These are phyloP conservation scores for Claviceps fusiformis DNA, from an alignment of 2,329 filamentous ascomycete species.

Conservation along the genomic window DNA sequence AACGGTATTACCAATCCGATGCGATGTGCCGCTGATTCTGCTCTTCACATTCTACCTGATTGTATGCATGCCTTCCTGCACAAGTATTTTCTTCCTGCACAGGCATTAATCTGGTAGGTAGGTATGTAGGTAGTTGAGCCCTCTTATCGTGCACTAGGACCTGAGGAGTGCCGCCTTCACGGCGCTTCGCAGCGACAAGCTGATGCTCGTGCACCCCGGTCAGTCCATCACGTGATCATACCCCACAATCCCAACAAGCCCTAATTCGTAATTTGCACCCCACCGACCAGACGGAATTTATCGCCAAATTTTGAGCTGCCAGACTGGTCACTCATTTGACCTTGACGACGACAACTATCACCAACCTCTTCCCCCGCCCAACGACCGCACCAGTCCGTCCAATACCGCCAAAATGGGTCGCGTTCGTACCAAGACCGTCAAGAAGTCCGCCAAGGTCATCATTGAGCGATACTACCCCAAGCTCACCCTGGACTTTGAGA, in stretches of 20 bases:
- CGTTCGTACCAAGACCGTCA: constrained; percentile 57
- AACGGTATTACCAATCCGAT: neutral
- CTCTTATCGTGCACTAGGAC: neutral
- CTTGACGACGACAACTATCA: neutral
- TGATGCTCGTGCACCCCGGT: neutral
- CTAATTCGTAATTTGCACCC: constrained; percentile 14
- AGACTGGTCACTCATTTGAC: constrained; percentile 9
- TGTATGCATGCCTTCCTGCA: neutral
- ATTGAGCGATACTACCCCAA: constrained; percentile 98
- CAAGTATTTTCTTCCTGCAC: neutral
- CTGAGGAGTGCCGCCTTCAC: neutral
- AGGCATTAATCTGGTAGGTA: neutral
- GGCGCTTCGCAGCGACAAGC: neutral
- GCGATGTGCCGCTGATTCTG: neutral
- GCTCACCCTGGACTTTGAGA: constrained; percentile 99
- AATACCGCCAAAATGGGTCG: constrained; percentile 54
- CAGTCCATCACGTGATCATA: constrained; percentile 13
- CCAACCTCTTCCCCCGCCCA: constrained; percentile 19
- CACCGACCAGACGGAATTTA: constrained; percentile 13
- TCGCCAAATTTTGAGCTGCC: constrained; percentile 15
- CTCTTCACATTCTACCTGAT: neutral
- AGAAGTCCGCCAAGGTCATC: constrained; percentile 93
- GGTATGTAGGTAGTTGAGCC: neutral
- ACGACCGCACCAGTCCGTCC: constrained; percentile 20
- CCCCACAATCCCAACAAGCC: constrained; percentile 13